Evolutionary conservation across 768 basidiomycete genomes (phyloP).

Genomic region (Podaxis rugospora): DNA sequence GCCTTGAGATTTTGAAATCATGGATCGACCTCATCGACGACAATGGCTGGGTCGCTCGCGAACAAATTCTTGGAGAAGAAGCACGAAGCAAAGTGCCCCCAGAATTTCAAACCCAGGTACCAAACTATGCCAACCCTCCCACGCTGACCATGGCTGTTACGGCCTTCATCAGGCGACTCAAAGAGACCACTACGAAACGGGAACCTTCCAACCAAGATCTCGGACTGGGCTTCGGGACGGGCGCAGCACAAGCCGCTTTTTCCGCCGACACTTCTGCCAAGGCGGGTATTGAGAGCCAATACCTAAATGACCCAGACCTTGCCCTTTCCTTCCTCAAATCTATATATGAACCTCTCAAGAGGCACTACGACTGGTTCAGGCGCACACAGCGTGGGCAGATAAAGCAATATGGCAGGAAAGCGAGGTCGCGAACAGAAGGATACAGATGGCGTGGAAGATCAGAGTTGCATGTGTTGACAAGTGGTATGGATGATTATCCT

Average conservation of each 20-base stretch:
- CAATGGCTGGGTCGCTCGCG: conserved; percentile 93
- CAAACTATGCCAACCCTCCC: conserved; percentile 92
- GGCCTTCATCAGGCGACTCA: conserved; percentile 78
- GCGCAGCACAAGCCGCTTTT: conserved; percentile 53
- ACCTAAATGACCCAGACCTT: conserved; percentile 55
- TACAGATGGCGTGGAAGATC: conserved; percentile 95
- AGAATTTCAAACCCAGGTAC: conserved; percentile 92
- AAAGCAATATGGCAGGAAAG: conserved; percentile 80
- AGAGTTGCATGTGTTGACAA: conserved; percentile 82
- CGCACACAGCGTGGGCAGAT: conserved; percentile 92
- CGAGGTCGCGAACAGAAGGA: conserved; percentile 83
- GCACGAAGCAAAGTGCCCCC: conserved; percentile 88
- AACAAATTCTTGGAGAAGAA: conserved; percentile 96
- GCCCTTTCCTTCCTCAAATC: conserved; percentile 68
- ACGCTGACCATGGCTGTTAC: conserved; percentile 93
- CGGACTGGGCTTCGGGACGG: conserved; percentile 58
- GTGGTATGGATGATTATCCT: conserved; percentile 96
- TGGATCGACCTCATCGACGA: conserved; percentile 93
- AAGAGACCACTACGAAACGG: conserved; percentile 25
- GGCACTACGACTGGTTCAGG: conserved; percentile 96
- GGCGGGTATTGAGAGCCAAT: conserved; percentile 29
- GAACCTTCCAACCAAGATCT: conserved; percentile 59
- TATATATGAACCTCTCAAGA: conserved; percentile 79
- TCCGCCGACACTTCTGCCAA: conserved; percentile 6
- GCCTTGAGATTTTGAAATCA: conserved; percentile 82